Evolutionary conservation across 139 green algal species (phyloP).

Genomic region (Ettlia oleoabundans): DNA sequence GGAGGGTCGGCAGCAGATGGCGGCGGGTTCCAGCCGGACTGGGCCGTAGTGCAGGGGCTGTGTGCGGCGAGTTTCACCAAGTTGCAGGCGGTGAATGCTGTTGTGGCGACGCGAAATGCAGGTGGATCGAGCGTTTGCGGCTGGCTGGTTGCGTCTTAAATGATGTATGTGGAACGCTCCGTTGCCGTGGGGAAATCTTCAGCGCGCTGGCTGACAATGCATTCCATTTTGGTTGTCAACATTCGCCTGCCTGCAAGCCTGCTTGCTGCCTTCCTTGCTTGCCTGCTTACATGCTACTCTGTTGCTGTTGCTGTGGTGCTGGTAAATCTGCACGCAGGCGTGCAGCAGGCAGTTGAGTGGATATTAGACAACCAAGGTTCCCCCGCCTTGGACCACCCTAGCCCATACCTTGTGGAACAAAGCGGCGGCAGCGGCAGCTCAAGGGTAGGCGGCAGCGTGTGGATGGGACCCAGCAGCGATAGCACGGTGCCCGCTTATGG

Average conservation of each 20-base stretch:
- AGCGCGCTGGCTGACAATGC: no score
- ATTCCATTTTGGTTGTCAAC: no score
- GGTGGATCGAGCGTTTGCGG: not conserved
- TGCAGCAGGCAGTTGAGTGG: slow-evolving; percentile 49
- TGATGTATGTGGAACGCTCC: no score
- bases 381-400: not conserved
- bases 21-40: not conserved
- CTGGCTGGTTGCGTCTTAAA: not conserved
- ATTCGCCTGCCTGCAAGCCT: no score
- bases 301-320: no score
- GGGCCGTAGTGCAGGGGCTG: slow-evolving; percentile 33
- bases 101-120: slow-evolving; percentile 41
- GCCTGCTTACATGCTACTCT: no score
- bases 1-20: not conserved
- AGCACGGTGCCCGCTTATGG: not conserved
- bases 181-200: no score
- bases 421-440: not conserved
- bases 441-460: not conserved
- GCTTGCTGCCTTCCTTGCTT: no score
- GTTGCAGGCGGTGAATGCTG: slow-evolving; percentile 28
- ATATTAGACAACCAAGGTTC: slow-evolving; percentile 39
- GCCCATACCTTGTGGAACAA: not conserved
- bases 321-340: no score
- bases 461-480: not conserved
- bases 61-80: slow-evolving; percentile 42